A percentile compares a stretch with the other conserved stretches of the same genome.
Evolutionary conservation across 1,284 basidiomycete species (phyloP).

Genomic region (Ustilago curta): DNA sequence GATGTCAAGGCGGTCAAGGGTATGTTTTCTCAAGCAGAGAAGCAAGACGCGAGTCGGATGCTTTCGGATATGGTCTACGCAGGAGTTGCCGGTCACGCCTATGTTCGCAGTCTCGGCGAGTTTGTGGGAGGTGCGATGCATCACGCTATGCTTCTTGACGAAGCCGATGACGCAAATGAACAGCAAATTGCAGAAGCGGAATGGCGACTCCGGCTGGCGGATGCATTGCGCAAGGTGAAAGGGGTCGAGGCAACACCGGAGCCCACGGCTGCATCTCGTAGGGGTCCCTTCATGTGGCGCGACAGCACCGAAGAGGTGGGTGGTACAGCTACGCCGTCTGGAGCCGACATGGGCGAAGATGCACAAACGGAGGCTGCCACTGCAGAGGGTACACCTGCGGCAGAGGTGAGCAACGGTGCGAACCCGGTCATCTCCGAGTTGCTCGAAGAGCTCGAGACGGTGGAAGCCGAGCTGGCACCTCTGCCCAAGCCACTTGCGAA

Average conservation of each 20-base stretch:
- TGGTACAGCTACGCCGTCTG: constrained; percentile 24
- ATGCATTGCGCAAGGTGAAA: constrained; percentile 24
- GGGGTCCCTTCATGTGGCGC: constrained; percentile 50
- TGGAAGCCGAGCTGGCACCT: constrained; percentile 23
- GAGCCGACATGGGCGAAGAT: background rate
- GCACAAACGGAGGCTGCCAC: constrained; percentile 1
- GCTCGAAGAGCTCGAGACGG: constrained; percentile 11
- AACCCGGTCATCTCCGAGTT: constrained; percentile 17
- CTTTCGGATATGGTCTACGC: constrained; percentile 55
- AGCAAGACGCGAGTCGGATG: constrained; percentile 33
- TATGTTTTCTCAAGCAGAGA: constrained; percentile 26
- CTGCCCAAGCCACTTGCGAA: constrained; percentile 25
- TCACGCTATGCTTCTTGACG: constrained; percentile 37
- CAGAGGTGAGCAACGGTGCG: constrained; percentile 10
- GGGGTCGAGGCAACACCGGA: constrained; percentile 19
- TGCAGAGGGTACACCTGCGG: constrained; percentile 13
- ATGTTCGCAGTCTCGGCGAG: constrained; percentile 53
- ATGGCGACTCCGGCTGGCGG: constrained; percentile 9
- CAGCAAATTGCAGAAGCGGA: constrained; percentile 28
- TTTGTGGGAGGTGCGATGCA: constrained; percentile 54
- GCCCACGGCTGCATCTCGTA: constrained; percentile 32
- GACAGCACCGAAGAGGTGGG: constrained; percentile 35
- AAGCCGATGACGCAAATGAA: constrained; percentile 36
- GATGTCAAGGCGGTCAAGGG: constrained; percentile 15
- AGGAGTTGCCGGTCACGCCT: constrained; percentile 48